Evolutionary conservation across 2,329 filamentous ascomycete species (phyloP).

Genomic region (Colletotrichum simmondsii): DNA sequence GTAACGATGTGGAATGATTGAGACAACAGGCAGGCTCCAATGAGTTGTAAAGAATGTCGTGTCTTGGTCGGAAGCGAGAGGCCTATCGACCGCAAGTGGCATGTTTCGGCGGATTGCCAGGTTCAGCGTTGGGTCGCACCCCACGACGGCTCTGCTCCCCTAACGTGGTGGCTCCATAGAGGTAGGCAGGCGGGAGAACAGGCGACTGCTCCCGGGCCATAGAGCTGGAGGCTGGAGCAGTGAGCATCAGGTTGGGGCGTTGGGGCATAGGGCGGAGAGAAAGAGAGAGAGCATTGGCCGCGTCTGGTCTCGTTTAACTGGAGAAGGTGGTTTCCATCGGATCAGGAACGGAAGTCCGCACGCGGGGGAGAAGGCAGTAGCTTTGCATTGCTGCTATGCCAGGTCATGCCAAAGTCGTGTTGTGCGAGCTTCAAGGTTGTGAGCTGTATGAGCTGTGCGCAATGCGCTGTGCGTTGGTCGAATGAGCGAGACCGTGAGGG

Average conservation of each 20-base stretch:
- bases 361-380: conserved; percentile 23
- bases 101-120: conserved; percentile 30
- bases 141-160: conserved; percentile 25
- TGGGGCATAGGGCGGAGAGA: not conserved
- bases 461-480: conserved; percentile 20
- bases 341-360: conserved; percentile 18
- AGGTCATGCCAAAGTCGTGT: conserved; percentile 10
- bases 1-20: conserved; percentile 27
- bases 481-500: conserved; percentile 5
- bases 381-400: conserved; percentile 12
- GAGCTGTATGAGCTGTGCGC: conserved; percentile 25
- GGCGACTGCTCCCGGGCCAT: conserved; percentile 13
- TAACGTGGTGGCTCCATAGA: conserved; percentile 18
- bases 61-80: conserved; percentile 27
- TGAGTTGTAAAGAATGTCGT: conserved; percentile 10
- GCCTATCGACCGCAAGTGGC: conserved; percentile 19
- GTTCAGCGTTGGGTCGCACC: conserved; percentile 23
- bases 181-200: conserved; percentile 12
- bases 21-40: conserved; percentile 12
- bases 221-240: not conserved
- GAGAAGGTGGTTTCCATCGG: conserved; percentile 20
- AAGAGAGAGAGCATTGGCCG: conserved; percentile 18
- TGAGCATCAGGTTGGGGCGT: not conserved
- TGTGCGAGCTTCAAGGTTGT: conserved; percentile 18
- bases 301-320: conserved; percentile 19